A percentile compares a stretch with the other conserved stretches of the same genome.
Evolutionary conservation across 345 rosid genomes (phyloP).

Genomic region (Citrus cavaleriei): DNA sequence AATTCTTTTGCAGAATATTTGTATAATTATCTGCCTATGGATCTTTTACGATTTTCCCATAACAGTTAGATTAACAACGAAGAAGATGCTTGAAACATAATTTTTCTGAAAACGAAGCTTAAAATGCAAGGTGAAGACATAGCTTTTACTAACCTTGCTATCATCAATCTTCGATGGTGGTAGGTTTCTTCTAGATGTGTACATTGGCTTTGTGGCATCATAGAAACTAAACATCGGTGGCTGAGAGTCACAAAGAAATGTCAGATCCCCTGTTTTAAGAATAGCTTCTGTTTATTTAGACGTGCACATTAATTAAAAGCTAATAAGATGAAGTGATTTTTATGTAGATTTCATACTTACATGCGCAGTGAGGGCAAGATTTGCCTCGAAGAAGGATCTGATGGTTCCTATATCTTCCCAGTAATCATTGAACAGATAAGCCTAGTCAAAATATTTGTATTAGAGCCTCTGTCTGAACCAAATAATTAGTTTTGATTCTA

Average conservation of each 20-base stretch:
- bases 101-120: not conserved
- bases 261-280: not conserved
- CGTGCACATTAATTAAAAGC: not conserved
- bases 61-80: not conserved
- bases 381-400: conserved; percentile 93
- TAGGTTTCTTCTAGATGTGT: conserved; percentile 89
- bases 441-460: conserved; percentile 46
- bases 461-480: not conserved
- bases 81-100: not conserved
- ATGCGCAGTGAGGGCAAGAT: conserved; percentile 90
- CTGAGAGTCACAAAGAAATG: conserved; percentile 36
- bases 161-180: conserved; percentile 80
- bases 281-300: not conserved
- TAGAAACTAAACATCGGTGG: conserved; percentile 93
- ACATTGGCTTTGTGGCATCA: conserved; percentile 82
- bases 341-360: conserved; percentile 36
- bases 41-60: not conserved
- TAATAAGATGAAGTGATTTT: not conserved
- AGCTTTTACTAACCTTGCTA: conserved; percentile 50
- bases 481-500: not conserved
- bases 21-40: not conserved
- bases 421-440: conserved; percentile 88
- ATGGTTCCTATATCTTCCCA: conserved; percentile 99
- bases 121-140: conserved; percentile 3
- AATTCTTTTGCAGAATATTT: not conserved